Conservation (phyloP, 116 monocot genomes). For the Posidonia oceanica region DNA sequence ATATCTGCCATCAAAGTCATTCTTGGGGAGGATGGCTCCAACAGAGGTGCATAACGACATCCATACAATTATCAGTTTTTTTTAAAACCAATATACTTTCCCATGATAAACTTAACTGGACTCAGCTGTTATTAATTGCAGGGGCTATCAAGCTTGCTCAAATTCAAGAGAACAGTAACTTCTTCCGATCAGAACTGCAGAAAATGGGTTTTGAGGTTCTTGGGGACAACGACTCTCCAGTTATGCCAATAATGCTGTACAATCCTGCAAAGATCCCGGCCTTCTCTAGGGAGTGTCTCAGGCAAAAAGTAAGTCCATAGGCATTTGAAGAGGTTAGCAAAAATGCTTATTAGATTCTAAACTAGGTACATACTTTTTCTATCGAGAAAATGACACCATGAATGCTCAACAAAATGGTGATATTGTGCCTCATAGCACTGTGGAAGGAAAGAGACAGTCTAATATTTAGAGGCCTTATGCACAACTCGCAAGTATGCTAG, state of each 20-base stretch:
- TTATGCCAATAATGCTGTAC: constrained; percentile 33
- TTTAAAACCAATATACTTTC: background rate
- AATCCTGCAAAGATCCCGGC: constrained; percentile 23
- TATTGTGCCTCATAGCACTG: no score
- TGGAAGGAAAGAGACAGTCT: no score
- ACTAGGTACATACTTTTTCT: no score
- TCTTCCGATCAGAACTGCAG: constrained; percentile 24
- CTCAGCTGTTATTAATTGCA: background rate
- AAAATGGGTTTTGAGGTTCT: constrained; percentile 32
- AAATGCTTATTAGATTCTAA: no score
- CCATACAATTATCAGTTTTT: background rate
- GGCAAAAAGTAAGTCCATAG: constrained; percentile 14
- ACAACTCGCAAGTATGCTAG: no score
- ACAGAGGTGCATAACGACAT: constrained; percentile 38
- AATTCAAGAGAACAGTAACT: constrained; percentile 28
- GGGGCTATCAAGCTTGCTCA: constrained; percentile 20
- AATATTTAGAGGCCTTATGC: no score
- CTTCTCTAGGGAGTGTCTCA: constrained; percentile 24
- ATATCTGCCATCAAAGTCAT: constrained; percentile 88
- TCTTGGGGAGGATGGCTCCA: constrained; percentile 89
- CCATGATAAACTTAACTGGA: background rate
- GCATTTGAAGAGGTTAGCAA: background rate
- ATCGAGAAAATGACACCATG: no score
- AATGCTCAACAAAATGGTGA: no score
- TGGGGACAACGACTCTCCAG: constrained; percentile 27